Conservation (phyloP, 192 early-diverging fungal species). For the Backusella morwellensis region DNA sequence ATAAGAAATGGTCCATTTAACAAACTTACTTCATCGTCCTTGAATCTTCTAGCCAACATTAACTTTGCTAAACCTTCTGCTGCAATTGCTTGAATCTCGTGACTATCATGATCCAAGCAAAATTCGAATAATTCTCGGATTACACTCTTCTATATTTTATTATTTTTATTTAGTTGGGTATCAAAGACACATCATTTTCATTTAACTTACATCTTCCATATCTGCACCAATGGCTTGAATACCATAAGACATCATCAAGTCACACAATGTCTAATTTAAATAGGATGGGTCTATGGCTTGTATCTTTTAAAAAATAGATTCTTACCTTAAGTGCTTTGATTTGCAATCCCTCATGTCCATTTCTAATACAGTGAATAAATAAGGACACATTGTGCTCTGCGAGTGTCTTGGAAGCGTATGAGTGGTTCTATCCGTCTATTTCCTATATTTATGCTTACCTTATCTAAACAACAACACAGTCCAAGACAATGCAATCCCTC, state of each 20-base stretch:
- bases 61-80: conserved; percentile 79
- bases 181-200: background rate
- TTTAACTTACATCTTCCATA: conserved; percentile 24
- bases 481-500: conserved; percentile 83
- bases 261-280: conserved; percentile 55
- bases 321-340: conserved; percentile 68
- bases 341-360: conserved; percentile 57
- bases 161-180: background rate
- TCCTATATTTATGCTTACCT: conserved; percentile 31
- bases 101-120: conserved; percentile 54
- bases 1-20: background rate
- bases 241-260: conserved; percentile 61
- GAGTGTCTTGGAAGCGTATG: conserved; percentile 41
- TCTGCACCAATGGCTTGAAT: conserved; percentile 25
- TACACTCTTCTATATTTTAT: conserved; percentile 28
- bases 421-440: background rate
- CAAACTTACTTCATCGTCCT: conserved; percentile 38
- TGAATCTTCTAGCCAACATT: conserved; percentile 45
- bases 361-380: conserved; percentile 67
- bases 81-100: conserved; percentile 64
- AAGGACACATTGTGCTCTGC: conserved; percentile 69
- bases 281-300: background rate
- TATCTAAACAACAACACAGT: conserved; percentile 75
- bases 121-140: conserved; percentile 50
- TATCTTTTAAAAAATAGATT: background rate